phyloP scores from a whole-genome alignment of 805 yeast genomes.

The Maudiozyma barnettii region DNA sequence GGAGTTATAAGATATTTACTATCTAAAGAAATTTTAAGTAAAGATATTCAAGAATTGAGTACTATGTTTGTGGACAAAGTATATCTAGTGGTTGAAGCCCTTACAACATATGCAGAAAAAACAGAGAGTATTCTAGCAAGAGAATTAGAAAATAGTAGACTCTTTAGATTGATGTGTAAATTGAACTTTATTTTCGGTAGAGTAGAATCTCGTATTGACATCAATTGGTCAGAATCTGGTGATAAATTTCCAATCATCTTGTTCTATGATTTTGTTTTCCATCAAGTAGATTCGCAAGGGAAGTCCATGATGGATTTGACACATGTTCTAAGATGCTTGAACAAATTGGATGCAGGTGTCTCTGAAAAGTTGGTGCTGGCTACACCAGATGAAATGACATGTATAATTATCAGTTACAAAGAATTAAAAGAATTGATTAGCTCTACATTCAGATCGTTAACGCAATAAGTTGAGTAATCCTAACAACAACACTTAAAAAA shows the following conservation, averaged over 20 bases:
- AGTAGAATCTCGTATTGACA: slow-evolving; percentile 51
- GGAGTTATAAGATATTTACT: slow-evolving; percentile 33
- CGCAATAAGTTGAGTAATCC: slow-evolving; percentile 10
- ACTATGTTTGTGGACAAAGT: slow-evolving; percentile 37
- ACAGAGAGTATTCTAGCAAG: slow-evolving; percentile 51
- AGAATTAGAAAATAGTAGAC: slow-evolving; percentile 82
- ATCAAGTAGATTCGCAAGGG: slow-evolving; percentile 70
- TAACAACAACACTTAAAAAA: not conserved
- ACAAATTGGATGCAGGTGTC: slow-evolving; percentile 86
- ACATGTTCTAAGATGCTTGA: slow-evolving; percentile 67
- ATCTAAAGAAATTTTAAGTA: slow-evolving; percentile 18
- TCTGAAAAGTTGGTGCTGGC: slow-evolving; percentile 76
- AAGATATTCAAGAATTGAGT: slow-evolving; percentile 29
- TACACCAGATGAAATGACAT: slow-evolving; percentile 74
- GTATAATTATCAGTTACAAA: slow-evolving; percentile 76
- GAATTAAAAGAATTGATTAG: slow-evolving; percentile 70
- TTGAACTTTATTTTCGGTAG: slow-evolving; percentile 69
- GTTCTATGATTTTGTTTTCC: slow-evolving; percentile 79
- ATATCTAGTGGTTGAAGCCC: slow-evolving; percentile 27
- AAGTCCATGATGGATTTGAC: slow-evolving; percentile 72
- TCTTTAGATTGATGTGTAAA: slow-evolving; percentile 75
- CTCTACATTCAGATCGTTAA: slow-evolving; percentile 44
- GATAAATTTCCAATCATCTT: slow-evolving; percentile 61
- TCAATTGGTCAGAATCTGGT: slow-evolving; percentile 66
- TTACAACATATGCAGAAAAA: slow-evolving; percentile 47